Base-by-base conservation (phyloP, 441 rosid genomes). In the Pelargonium australe region DNA sequence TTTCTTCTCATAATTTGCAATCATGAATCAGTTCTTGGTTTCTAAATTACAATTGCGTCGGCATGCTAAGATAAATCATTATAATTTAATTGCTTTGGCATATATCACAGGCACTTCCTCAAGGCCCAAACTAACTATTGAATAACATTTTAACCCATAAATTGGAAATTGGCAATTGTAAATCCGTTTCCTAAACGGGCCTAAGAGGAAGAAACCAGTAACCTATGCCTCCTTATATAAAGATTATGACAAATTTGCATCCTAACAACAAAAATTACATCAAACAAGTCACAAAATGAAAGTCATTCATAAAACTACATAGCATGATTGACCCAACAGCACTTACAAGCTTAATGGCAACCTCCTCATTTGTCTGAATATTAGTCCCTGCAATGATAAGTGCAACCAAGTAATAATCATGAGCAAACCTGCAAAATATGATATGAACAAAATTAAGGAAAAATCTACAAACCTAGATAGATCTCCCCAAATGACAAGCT, bases 401-500 rank as follows among this genome's bases (percentile, higher is more conserved):
- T 6, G 7, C 61, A 55, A 11, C 19, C 16, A 55, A 55, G 23
- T 1, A 17, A 55, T 23, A 28, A 28, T 28, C 31, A 28, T 14
- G 23, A 55, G 19, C 23, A 55, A 55, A 55, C 7, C 23, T 16
- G 11, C 16, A 55, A 55, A 49, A 12, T 13, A 2, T 0, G 12
- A 49, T 12, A n/a, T n/a, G 8, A 14, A 53, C 14, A 53, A 7
- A 16, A 53, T 1, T 0, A 65, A 49, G 5, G 6, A 55, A 17
- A 55, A 55, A 55, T 17, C 61, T 20, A 55, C 87, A 65, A 73
- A 92, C 98, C 98, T 12, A 89, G 92, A 84, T 89, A 87, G 88
- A 95, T 92, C 91, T 95, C 98, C 51, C 99, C 99, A 71, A 95
- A 95, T 0, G 99, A 95, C 64, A 98, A 98, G 76, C 98, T 88